Percentiles rank a stretch among this genome's conserved stretches.
Evolutionary conservation across 352 stramenopile species (phyloP).

Genomic region (Globisporangium mamillatum): DNA sequence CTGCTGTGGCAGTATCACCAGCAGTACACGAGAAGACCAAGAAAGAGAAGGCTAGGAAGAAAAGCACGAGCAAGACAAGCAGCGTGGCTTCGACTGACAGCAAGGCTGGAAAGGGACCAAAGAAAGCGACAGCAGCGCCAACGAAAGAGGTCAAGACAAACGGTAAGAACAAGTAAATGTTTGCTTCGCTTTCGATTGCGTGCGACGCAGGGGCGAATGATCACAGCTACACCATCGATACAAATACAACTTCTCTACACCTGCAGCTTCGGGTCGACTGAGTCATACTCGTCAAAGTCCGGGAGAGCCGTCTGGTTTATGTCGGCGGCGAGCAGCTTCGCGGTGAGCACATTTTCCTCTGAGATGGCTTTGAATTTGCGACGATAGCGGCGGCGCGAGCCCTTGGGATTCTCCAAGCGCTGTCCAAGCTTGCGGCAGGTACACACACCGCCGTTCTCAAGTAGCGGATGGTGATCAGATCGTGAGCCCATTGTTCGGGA

Average conservation of each 20-base stretch:
- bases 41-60: constrained; percentile 12
- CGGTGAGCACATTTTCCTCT: constrained; percentile 25
- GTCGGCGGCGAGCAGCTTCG: constrained; percentile 17
- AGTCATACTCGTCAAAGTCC: constrained; percentile 16
- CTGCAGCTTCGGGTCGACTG: constrained; percentile 6
- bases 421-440: constrained; percentile 39
- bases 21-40: background rate
- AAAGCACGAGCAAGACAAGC: background rate
- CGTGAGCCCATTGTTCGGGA: background rate
- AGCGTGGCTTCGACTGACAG: background rate
- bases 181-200: background rate
- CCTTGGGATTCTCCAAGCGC: constrained; percentile 23
- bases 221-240: background rate
- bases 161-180: constrained; percentile 9
- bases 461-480: background rate
- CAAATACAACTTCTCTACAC: background rate
- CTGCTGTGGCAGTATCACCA: background rate
- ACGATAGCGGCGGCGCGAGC: constrained; percentile 16
- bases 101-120: background rate
- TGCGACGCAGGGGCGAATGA: background rate
- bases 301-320: constrained; percentile 1
- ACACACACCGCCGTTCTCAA: constrained; percentile 25
- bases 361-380: constrained; percentile 23
- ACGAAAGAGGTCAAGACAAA: background rate
- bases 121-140: background rate